Percentiles rank a stretch among this genome's conserved stretches.
These are phyloP conservation scores for Diplotaxis tenuifolia DNA, from an alignment of 345 rosid genomes.

Conservation along the genomic window DNA sequence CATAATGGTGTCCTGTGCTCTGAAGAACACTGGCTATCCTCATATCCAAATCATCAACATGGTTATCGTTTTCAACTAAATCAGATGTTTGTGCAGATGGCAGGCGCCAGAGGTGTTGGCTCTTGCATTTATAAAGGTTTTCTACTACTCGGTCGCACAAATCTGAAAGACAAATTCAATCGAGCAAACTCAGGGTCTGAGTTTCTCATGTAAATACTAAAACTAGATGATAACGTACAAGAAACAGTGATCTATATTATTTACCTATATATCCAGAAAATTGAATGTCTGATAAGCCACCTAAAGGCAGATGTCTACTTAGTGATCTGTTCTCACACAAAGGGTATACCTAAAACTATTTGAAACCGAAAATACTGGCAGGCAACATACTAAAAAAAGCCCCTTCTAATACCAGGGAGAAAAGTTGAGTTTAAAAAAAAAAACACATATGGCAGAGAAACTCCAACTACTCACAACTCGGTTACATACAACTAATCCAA, in stretches of 20 bases:
- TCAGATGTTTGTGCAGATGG: constrained; percentile 63
- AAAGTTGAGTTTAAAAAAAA: background rate
- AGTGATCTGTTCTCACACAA: constrained; percentile 2
- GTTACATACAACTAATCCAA: constrained; percentile 2
- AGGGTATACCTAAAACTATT: background rate
- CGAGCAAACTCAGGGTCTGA: constrained; percentile 1
- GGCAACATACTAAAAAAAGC: constrained; percentile 2
- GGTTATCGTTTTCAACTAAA: constrained; percentile 50
- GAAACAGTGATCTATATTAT: constrained; percentile 1
- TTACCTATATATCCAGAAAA: constrained; percentile 3
- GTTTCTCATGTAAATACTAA: background rate
- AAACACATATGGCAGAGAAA: background rate
- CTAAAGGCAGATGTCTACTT: background rate
- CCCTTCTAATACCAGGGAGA: background rate
- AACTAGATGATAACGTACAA: background rate
- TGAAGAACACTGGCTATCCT: constrained; percentile 92
- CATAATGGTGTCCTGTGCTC: constrained; percentile 91
- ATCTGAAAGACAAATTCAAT: constrained; percentile 49
- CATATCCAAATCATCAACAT: constrained; percentile 67
- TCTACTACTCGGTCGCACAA: constrained; percentile 80
- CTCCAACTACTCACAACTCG: background rate
- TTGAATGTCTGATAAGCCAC: background rate
- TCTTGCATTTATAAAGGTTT: constrained; percentile 76
- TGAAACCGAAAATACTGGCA: background rate
- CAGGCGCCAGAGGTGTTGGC: constrained; percentile 55